Evolutionary conservation across 2,329 filamentous ascomycete genomes (phyloP), one percentile per base, ranked within the genome.

Genomic region (Paecilomyces variotii): DNA sequence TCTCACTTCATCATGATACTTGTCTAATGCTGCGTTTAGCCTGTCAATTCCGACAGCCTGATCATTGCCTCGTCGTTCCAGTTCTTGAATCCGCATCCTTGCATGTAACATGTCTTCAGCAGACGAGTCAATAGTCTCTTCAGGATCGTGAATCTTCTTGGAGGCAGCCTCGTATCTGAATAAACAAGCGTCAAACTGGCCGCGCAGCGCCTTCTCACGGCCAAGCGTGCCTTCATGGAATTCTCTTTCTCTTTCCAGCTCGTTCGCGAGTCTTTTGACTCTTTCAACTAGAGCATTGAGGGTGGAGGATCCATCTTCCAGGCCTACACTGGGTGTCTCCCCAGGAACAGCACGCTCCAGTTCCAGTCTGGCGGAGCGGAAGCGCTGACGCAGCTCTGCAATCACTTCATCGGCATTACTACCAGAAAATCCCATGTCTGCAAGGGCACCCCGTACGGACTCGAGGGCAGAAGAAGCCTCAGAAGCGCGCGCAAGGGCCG

Each of bases 341-440:
- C 77, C 77, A 5, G 78, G 77, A 7, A 78, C 60, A 2, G 72
- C 63, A 53, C 71, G 69, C 59, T 80, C 78, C 11, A 80, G 70
- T 24, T 75, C 71, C 19, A 79, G 64, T 28, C 77, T 74, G 32
- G 78, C 76, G 32, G 71, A 62, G 9, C 75, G 74, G 61, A 80
- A 78, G 19, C 69, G 69, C 5, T 64, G 62, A 25, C 71, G 70
- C 59, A 79, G 74, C 49, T 73, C 67, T 4, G 65, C 56, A 25
- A 79, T 61, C 24, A 75, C 68, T 14, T 74, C 72, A 9, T 64
- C 59, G 2, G 66, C 60, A 53, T 63, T 69, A 1, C 58, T 39
- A 4, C 71, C 72, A 1, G 70, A 61, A 55, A 79, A 79, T 2
- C 77, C 77, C 26, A 79, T 64, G 24, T 58, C 62, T 5, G 68